Conservation (phyloP, 2,329 filamentous ascomycete species). For the Exutisphaerella laricina region DNA sequence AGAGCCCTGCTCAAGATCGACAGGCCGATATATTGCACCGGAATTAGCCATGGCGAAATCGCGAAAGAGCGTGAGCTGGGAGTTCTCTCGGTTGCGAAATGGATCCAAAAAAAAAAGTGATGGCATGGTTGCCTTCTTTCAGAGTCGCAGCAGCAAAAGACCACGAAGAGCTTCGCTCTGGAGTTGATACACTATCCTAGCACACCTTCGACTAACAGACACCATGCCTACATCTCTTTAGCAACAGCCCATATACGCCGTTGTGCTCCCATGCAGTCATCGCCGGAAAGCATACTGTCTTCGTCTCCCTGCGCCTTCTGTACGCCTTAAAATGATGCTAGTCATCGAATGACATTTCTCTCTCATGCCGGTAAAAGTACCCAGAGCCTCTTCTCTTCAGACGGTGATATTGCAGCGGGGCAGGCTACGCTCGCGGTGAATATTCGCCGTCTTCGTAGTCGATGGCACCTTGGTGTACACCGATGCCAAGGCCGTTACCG, state of each 20-base stretch:
- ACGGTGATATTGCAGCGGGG: slow-evolving; percentile 1
- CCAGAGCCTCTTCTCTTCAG: not conserved
- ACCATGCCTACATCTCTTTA: slow-evolving; percentile 3
- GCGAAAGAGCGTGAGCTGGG: too few relatives aligned
- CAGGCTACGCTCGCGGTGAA: slow-evolving; percentile 9
- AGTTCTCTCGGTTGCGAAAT: too few relatives aligned
- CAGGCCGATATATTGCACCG: too few relatives aligned
- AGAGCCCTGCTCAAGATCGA: too few relatives aligned
- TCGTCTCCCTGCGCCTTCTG: not conserved
- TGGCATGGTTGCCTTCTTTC: too few relatives aligned
- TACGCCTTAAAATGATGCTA: not conserved
- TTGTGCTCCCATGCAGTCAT: not conserved
- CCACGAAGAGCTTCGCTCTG: slow-evolving; percentile 1
- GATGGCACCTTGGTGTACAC: too few relatives aligned
- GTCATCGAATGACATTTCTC: not conserved
- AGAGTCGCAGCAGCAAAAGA: not conserved
- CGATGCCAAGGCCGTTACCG: slow-evolving; percentile 5
- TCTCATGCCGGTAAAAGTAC: not conserved
- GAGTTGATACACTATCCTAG: slow-evolving; percentile 13
- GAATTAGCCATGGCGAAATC: too few relatives aligned
- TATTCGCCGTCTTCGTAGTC: slow-evolving; percentile 11
- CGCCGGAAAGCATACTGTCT: not conserved
- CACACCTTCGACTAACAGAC: not conserved
- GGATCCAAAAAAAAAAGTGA: too few relatives aligned
- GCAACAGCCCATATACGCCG: not conserved